Evolutionary conservation across 2,329 filamentous ascomycete species (phyloP), one percentile per base, ranked within the genome.

Genomic region (Aspergillus terreus): DNA sequence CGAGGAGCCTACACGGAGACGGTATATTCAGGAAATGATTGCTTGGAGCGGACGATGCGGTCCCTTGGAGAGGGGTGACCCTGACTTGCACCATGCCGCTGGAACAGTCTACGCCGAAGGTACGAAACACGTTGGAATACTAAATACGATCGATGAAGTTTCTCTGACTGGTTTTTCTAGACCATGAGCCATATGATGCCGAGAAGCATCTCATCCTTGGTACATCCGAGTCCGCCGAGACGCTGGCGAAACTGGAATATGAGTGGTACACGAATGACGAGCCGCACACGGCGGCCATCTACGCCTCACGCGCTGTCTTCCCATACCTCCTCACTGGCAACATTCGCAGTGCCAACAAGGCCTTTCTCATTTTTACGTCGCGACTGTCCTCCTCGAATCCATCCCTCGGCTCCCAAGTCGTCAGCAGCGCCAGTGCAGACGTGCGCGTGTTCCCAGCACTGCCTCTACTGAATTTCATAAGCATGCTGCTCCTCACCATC

Each of bases 381-480:
- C 78, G 81, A 38, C 79, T 95, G 42, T 79, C 78, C 23, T 69
- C 70, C 41, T 68, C 65, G n/a, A 82, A 82, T 60, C 76, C 80
- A 4, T 76, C 79, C 14, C 81, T 95, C n/a, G 81, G 79, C 35
- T 84, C 88, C 6, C 90, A 97, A 71, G 84, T 91, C 63, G 88
- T 96, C 48, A 88, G 87, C 66, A 88, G 85, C 61, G 78, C 82
- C 41, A 83, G 77, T 57, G 84, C 85, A 49, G 90, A 95, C 56
- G 73, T 88, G 42, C 86, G 87, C 57, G 82, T 97, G 53, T 97
- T 95, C 71, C 92, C 92, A 0, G 90, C 88, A 52, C 76, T 99
- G 57, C 94, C 94, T n/a, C 81, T 99, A 49, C 80, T 99, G 64
- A 99, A 99, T 75, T 97, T 97, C 74, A 80, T 97, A 52, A 89